Conservation (phyloP, 139 green algal species). For the Chlamydomonas applanata region DNA sequence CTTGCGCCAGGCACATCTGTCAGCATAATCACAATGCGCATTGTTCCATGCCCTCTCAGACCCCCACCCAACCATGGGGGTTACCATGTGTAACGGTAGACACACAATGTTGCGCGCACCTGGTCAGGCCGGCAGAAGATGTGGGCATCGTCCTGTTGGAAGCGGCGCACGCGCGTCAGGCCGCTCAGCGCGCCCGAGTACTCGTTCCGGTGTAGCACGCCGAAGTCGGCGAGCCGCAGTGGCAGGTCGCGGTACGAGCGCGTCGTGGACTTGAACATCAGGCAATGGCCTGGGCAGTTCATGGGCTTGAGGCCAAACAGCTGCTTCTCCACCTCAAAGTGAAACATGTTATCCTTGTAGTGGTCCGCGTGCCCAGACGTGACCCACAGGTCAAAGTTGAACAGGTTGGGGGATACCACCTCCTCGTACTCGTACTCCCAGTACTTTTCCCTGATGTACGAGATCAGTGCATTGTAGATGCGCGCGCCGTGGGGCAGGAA, state of each 20-base stretch:
- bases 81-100: background rate
- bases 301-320: conserved; percentile 97
- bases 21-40: too few relatives aligned
- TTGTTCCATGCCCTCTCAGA: background rate
- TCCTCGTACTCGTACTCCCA: conserved; percentile 97
- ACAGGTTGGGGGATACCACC: conserved; percentile 97
- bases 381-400: conserved; percentile 97
- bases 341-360: conserved; percentile 99
- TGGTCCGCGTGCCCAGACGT: conserved; percentile 93
- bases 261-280: conserved; percentile 88
- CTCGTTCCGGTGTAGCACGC: conserved; percentile 96
- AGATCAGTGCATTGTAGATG: conserved; percentile 93
- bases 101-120: conserved; percentile 34
- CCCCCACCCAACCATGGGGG: background rate
- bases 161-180: conserved; percentile 91
- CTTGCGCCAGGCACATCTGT: too few relatives aligned
- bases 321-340: conserved; percentile 90
- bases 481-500: conserved; percentile 88
- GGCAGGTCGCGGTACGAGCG: conserved; percentile 96
- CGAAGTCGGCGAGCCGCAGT: conserved; percentile 94
- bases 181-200: conserved; percentile 82
- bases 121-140: conserved; percentile 97
- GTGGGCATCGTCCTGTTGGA: conserved; percentile 98
- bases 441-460: conserved; percentile 87
- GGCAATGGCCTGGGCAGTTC: conserved; percentile 98